Evolutionary conservation across 805 yeast species (phyloP).

Genomic region (Cyberlindnera americana): DNA sequence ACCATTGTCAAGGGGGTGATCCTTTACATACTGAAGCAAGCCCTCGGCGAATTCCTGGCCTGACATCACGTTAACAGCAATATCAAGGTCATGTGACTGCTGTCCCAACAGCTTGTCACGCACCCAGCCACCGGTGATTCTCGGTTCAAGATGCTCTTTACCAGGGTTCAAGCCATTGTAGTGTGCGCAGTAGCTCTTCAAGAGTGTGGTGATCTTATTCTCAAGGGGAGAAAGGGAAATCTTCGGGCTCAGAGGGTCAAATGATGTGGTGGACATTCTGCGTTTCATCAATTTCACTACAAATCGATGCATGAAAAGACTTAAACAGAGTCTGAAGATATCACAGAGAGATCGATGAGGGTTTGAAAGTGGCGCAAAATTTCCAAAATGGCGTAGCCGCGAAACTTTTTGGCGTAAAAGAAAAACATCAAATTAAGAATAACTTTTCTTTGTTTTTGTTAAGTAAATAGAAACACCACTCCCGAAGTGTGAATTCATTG

Average conservation of each 20-base stretch:
- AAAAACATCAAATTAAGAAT: neutral
- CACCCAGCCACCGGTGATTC: conserved; percentile 99
- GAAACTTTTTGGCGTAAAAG: neutral
- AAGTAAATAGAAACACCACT: neutral
- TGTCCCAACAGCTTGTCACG: conserved; percentile 85
- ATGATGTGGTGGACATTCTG: conserved; percentile 13
- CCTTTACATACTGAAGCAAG: conserved; percentile 47
- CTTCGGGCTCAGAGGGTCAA: conserved; percentile 12
- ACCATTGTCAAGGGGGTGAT: conserved; percentile 30
- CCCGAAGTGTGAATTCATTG: too few relatives aligned
- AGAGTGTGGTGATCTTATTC: conserved; percentile 35
- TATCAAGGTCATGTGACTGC: conserved; percentile 83
- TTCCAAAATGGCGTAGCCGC: conserved; percentile 1
- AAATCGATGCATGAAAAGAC: neutral
- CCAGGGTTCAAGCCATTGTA: conserved; percentile 5
- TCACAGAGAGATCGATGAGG: neutral
- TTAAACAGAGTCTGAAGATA: neutral
- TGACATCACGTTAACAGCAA: conserved; percentile 78
- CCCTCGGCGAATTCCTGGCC: conserved; percentile 83
- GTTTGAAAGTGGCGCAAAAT: neutral
- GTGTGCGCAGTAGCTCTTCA: conserved; percentile 36
- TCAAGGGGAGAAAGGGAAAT: conserved; percentile 41
- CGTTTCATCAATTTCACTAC: conserved; percentile 11
- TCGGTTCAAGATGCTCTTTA: conserved; percentile 40
- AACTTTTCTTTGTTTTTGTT: too few relatives aligned